Percentiles rank a stretch among this genome's conserved stretches.
These are phyloP conservation scores for Cladobotryum protrusum DNA, from an alignment of 2,329 filamentous ascomycete genomes.

Conservation along the genomic window DNA sequence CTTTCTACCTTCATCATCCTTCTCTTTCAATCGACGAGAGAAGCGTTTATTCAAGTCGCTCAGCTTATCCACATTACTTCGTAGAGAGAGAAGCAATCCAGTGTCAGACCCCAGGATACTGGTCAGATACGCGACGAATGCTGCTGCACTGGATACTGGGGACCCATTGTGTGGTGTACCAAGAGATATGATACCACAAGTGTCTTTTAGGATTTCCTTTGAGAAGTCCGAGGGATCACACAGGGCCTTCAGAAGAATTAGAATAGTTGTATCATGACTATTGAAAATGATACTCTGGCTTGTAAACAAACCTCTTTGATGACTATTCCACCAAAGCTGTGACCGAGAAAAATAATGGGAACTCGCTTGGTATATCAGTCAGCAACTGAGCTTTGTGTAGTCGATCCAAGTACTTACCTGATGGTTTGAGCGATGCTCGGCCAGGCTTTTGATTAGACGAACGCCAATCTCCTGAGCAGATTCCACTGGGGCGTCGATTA, in stretches of 20 bases:
- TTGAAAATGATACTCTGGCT: no score
- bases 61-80: conserved; percentile 5
- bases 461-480: conserved; percentile 14
- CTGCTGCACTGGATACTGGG: conserved; percentile 4
- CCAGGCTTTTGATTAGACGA: conserved; percentile 8
- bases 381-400: not conserved
- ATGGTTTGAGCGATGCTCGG: not conserved
- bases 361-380: not conserved
- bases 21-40: not conserved
- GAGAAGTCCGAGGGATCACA: not conserved
- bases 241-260: conserved; percentile 1
- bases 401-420: not conserved
- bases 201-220: conserved; percentile 10
- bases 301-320: conserved; percentile 13
- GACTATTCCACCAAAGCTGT: conserved; percentile 19
- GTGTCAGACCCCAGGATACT: conserved; percentile 13
- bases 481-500: conserved; percentile 15
- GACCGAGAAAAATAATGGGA: conserved; percentile 17
- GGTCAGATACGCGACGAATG: conserved; percentile 6
- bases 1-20: not conserved
- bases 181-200: conserved; percentile 15
- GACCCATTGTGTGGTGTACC: conserved; percentile 15
- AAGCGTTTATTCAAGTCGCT: conserved; percentile 2
- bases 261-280: no score
- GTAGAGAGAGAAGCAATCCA: conserved; percentile 8